phyloP scores from a whole-genome alignment of 2,329 filamentous ascomycete genomes.

The Mollisiaceae sp. region DNA sequence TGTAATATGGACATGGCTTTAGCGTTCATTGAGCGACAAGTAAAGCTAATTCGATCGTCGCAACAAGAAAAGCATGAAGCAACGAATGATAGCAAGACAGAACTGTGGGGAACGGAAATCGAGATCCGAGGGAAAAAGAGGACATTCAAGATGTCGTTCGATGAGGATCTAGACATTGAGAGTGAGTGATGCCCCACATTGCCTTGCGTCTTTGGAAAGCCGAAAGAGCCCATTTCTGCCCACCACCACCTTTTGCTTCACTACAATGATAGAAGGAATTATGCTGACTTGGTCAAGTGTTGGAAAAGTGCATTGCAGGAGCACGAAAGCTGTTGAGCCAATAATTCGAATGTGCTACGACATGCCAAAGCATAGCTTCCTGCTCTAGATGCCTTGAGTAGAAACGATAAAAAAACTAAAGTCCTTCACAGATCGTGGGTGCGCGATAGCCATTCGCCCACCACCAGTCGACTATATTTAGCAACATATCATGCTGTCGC shows the following conservation, averaged over 20 bases:
- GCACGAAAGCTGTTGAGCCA: not conserved
- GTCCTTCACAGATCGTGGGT: not conserved
- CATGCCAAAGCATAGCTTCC: not conserved
- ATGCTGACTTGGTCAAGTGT: not conserved
- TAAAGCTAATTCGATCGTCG: conserved; percentile 9
- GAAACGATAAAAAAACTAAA: not conserved
- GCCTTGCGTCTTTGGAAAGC: not conserved
- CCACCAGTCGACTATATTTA: not conserved
- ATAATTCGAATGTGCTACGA: not conserved
- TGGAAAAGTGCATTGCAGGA: not conserved
- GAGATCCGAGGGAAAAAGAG: conserved; percentile 17
- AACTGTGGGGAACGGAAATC: not conserved
- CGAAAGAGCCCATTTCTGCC: not conserved
- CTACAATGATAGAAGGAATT: not conserved
- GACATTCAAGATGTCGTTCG: not conserved
- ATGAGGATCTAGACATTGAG: conserved; percentile 16
- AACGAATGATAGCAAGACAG: not conserved
- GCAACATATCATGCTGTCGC: conserved; percentile 1
- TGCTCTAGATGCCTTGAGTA: not conserved
- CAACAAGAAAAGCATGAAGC: not conserved
- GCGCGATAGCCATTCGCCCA: not conserved
- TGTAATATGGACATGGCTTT: conserved; percentile 34
- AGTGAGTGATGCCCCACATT: not conserved
- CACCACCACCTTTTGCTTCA: not conserved
- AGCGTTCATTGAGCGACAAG: conserved; percentile 27